Evolutionary conservation across 2,329 filamentous ascomycete species (phyloP).

Genomic region (Pseudonectria foliicola): DNA sequence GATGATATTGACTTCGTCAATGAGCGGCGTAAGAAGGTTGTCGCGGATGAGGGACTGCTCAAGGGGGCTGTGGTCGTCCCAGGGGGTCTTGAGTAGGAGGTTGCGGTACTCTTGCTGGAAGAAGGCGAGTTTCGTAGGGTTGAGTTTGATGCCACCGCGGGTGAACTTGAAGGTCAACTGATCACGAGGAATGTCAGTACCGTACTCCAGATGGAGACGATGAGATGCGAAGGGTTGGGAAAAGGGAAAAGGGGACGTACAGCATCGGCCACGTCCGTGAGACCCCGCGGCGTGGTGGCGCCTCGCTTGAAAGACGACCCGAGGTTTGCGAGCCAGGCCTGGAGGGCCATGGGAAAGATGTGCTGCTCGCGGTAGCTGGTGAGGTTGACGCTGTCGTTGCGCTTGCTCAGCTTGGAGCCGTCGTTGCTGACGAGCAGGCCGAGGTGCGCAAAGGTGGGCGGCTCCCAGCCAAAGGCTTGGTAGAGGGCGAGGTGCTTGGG

Average conservation of each 20-base stretch:
- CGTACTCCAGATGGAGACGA: not conserved
- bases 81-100: slow-evolving; percentile 23
- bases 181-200: slow-evolving; percentile 15
- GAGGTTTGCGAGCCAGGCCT: slow-evolving; percentile 78
- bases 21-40: slow-evolving; percentile 16
- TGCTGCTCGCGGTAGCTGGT: slow-evolving; percentile 41
- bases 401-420: slow-evolving; percentile 80
- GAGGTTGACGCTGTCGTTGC: slow-evolving; percentile 50
- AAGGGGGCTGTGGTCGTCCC: slow-evolving; percentile 13
- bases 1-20: slow-evolving; percentile 19
- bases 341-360: slow-evolving; percentile 43
- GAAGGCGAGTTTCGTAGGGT: slow-evolving; percentile 70
- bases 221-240: not conserved
- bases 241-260: slow-evolving; percentile 35
- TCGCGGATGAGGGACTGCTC: slow-evolving; percentile 12
- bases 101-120: slow-evolving; percentile 63
- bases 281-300: slow-evolving; percentile 31
- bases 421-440: slow-evolving; percentile 63
- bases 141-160: slow-evolving; percentile 79
- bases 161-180: slow-evolving; percentile 85
- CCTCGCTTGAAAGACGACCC: slow-evolving; percentile 27
- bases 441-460: slow-evolving; percentile 73
- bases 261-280: slow-evolving; percentile 63
- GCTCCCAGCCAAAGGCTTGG: slow-evolving; percentile 65
- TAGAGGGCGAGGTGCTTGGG: slow-evolving; percentile 68